Evolutionary conservation across 2,329 filamentous ascomycete genomes (phyloP).

Genomic region (Colletotrichum costaricense): DNA sequence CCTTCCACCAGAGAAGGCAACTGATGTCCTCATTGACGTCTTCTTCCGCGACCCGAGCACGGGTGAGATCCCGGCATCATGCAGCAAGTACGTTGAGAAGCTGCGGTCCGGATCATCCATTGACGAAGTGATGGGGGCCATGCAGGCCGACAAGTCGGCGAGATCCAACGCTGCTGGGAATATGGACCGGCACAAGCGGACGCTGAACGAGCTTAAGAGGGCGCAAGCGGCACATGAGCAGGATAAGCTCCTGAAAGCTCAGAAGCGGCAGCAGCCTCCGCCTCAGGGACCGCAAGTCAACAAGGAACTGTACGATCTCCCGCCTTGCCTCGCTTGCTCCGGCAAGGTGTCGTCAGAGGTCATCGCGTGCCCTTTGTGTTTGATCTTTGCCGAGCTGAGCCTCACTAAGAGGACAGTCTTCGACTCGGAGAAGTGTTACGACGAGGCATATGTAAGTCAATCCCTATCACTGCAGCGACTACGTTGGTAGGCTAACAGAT

Average conservation of each 20-base stretch:
- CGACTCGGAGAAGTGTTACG: slow-evolving; percentile 56
- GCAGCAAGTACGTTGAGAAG: slow-evolving; percentile 54
- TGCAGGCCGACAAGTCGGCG: slow-evolving; percentile 46
- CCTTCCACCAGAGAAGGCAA: slow-evolving; percentile 16
- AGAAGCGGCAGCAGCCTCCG: slow-evolving; percentile 44
- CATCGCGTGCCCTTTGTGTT: slow-evolving; percentile 57
- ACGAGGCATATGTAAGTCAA: slow-evolving; percentile 53
- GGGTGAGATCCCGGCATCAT: slow-evolving; percentile 42
- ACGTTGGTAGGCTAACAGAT: neutral
- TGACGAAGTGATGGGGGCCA: slow-evolving; percentile 43
- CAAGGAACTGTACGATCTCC: slow-evolving; percentile 50
- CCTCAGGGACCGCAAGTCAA: slow-evolving; percentile 42
- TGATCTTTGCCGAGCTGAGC: slow-evolving; percentile 53
- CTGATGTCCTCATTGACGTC: slow-evolving; percentile 30
- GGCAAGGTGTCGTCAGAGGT: slow-evolving; percentile 48
- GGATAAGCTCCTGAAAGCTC: slow-evolving; percentile 54
- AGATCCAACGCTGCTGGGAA: slow-evolving; percentile 41
- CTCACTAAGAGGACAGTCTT: slow-evolving; percentile 53
- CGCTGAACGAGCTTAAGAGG: slow-evolving; percentile 59
- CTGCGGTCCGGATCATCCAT: slow-evolving; percentile 43
- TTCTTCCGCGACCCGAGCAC: slow-evolving; percentile 52
- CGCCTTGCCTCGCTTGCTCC: slow-evolving; percentile 53
- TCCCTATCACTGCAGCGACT: neutral
- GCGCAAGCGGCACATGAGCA: slow-evolving; percentile 58
- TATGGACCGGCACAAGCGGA: slow-evolving; percentile 50